Evolutionary conservation across 352 stramenopile genomes (phyloP).

Genomic region (Plasmopara viticola): DNA sequence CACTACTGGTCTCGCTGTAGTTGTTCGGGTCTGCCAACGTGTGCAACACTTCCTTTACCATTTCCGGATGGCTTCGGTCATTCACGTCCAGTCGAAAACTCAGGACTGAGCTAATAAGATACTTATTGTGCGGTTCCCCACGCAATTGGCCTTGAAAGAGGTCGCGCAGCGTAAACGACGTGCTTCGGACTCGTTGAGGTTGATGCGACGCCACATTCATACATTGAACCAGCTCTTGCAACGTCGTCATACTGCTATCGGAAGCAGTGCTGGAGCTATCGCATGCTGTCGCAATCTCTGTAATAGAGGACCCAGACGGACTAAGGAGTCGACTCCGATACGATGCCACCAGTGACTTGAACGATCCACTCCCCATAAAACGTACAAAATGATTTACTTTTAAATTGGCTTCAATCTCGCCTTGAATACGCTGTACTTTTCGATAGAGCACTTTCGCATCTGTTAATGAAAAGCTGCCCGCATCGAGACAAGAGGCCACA

Average conservation of each 20-base stretch:
- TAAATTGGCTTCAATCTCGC: constrained; percentile 65
- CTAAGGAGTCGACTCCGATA: constrained; percentile 73
- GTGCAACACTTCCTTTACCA: constrained; percentile 68
- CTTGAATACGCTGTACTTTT: constrained; percentile 48
- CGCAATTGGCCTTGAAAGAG: constrained; percentile 60
- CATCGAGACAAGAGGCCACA: constrained; percentile 50
- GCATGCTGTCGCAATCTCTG: constrained; percentile 14
- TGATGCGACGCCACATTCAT: constrained; percentile 85
- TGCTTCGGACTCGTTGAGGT: constrained; percentile 62
- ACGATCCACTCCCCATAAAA: constrained; percentile 78
- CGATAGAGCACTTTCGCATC: constrained; percentile 56
- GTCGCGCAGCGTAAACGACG: constrained; percentile 59
- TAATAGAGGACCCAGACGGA: constrained; percentile 36
- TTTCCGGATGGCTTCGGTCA: constrained; percentile 43
- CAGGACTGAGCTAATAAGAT: constrained; percentile 65
- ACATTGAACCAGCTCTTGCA: constrained; percentile 83
- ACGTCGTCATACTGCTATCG: constrained; percentile 71
- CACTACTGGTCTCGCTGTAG: constrained; percentile 40
- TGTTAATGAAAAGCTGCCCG: constrained; percentile 56
- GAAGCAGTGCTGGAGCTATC: constrained; percentile 45
- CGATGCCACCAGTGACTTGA: constrained; percentile 68
- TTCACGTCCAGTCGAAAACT: constrained; percentile 59
- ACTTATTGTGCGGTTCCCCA: constrained; percentile 50
- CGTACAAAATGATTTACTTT: constrained; percentile 85
- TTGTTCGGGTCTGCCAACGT: constrained; percentile 46